Base-by-base conservation (phyloP, 139 green algal genomes). In the Coelastrella sp. region DNA sequence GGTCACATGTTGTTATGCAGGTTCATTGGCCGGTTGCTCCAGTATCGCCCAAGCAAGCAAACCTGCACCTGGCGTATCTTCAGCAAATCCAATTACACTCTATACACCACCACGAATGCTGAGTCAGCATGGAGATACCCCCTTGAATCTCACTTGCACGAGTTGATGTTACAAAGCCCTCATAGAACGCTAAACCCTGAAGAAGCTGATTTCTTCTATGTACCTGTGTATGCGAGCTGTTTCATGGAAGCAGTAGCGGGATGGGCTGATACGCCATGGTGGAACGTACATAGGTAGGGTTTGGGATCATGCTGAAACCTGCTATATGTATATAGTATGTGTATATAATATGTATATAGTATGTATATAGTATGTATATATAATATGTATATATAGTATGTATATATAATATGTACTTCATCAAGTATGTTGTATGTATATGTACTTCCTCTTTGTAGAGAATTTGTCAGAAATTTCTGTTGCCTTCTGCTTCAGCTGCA, bases 181-280 rank as follows among this genome's bases (percentile, higher is more conserved):
- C 90, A 94, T 87, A 83, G 92, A 15, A 95, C 92, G 2, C 88
- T 92, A 19, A 87, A 94, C 62, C 84, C 89, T 8, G 88, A 89
- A 53, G 79, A 91, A 25, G 93, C 93, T 0, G 91, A 94, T 84
- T 92, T 84, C 86, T 94, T 92, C 81, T 94, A 91, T 45, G 83
- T 91, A 34, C 91, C 91, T 11, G 76, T 91, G 25, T 88, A 88
- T 50, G 74, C 76, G 8, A 43, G 17, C 35, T 79, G 76, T 51
- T 84, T 75, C 41, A 71, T 87, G 40, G 57, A 81, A 27, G 60
- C 78, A 7, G 78, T 84, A 38, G 78, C 78, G 23, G 80, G 80
- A 35, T 79, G 66, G 80, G 80, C 80, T 34, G 80, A 86, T 40
- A 25, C 51, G 19, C 80, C 80, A 3, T 86, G 80, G 80, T 86